A percentile compares a stretch with the other conserved stretches of the same genome.
Evolutionary conservation across 306 rosid species (phyloP).

Genomic region (Adenanthera pavonina): DNA sequence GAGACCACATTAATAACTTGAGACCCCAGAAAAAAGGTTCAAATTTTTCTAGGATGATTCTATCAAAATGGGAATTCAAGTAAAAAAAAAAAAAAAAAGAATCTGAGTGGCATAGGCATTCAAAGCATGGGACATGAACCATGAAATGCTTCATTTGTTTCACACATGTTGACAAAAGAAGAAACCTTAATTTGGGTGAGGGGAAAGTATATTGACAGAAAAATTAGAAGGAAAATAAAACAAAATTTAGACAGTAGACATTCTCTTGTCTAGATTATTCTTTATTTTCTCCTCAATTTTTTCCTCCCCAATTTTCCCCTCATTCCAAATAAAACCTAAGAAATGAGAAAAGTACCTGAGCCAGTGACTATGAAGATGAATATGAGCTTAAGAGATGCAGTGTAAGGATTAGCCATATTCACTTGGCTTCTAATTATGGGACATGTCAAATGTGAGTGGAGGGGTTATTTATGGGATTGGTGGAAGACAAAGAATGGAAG

Average conservation of each 20-base stretch:
- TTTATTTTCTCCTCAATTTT: too few species aligned
- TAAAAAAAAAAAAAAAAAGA: background rate
- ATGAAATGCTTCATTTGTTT: constrained; percentile 10
- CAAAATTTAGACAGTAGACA: too few species aligned
- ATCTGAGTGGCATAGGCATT: background rate
- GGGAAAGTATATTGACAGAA: too few species aligned
- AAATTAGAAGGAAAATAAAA: too few species aligned
- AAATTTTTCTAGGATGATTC: background rate
- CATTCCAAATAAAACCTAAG: too few species aligned
- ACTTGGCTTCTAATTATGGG: constrained; percentile 22
- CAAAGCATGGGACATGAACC: background rate
- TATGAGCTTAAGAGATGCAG: constrained; percentile 33
- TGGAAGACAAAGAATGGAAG: constrained; percentile 27
- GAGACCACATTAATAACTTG: background rate
- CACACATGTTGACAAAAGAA: background rate
- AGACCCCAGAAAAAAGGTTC: background rate
- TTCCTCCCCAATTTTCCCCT: too few species aligned
- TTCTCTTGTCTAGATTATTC: too few species aligned
- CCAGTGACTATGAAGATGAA: constrained; percentile 46
- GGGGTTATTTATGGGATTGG: constrained; percentile 26
- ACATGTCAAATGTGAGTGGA: constrained; percentile 28
- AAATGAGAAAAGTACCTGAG: constrained; percentile 40
- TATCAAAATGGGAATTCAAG: background rate
- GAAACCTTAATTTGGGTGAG: background rate
- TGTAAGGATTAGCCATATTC: constrained; percentile 36